Evolutionary conservation across 2,329 filamentous ascomycete genomes (phyloP).

Genomic region (Hypocrella siamensis): DNA sequence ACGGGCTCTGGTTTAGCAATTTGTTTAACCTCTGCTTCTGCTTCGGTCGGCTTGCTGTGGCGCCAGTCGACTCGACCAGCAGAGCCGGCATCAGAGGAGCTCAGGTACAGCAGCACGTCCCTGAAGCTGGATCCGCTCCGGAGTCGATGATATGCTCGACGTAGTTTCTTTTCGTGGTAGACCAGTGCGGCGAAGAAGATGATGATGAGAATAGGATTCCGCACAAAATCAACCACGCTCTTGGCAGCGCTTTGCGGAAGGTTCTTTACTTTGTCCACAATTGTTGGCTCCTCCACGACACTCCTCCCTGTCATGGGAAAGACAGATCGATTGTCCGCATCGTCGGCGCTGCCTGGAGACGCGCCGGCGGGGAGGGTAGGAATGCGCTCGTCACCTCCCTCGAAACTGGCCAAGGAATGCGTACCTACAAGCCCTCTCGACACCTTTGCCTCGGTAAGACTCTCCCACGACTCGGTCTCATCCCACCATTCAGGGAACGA

Average conservation of each 20-base stretch:
- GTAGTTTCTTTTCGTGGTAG: slow-evolving; percentile 29
- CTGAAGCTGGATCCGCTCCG: slow-evolving; percentile 14
- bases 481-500: slow-evolving; percentile 32
- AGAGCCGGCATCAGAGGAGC: background rate
- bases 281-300: slow-evolving; percentile 21
- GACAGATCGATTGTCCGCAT: slow-evolving; percentile 17
- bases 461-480: slow-evolving; percentile 21
- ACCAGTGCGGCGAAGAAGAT: slow-evolving; percentile 25
- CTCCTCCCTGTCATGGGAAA: slow-evolving; percentile 11
- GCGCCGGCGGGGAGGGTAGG: slow-evolving; percentile 19
- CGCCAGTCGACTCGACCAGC: background rate
- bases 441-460: slow-evolving; percentile 28
- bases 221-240: slow-evolving; percentile 37
- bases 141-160: slow-evolving; percentile 21
- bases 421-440: slow-evolving; percentile 54
- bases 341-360: slow-evolving; percentile 12
- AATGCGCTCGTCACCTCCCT: slow-evolving; percentile 16
- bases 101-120: slow-evolving; percentile 8
- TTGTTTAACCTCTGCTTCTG: too few species aligned
- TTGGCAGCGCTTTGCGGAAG: slow-evolving; percentile 33
- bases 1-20: too few species aligned
- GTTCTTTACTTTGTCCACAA: slow-evolving; percentile 33
- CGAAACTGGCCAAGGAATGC: slow-evolving; percentile 35
- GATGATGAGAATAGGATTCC: slow-evolving; percentile 35
- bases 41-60: too few species aligned